Base-by-base conservation (phyloP, 495 filamentous ascomycete genomes). In the Talaromyces nanjingensis region DNA sequence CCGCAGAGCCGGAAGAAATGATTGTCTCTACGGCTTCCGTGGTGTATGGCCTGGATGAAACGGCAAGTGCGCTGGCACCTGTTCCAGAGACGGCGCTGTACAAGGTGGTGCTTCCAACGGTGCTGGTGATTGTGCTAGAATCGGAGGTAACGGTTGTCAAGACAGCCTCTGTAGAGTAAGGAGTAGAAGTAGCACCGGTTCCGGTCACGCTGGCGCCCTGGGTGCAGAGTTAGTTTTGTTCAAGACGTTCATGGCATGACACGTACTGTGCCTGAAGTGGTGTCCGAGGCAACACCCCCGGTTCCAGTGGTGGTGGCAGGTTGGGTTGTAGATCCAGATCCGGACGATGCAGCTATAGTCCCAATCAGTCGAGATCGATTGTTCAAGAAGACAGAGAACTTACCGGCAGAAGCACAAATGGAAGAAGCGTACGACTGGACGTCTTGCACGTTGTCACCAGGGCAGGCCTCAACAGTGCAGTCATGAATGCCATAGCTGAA, bases 401-500 rank as follows among this genome's bases (percentile, higher is more conserved):
- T 62, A 62, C 55, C 47, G 33, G 49, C 66, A 65, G 69, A 68
- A 65, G 76, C 70, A 73, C 74, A 76, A 63, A 72, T 59, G 31
- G 69, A 72, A 59, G 73, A 65, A 60, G 76, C 81, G 73, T 69
- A 67, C 12, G 69, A 27, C 34, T 79, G 55, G 12, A 77, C 76
- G 63, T 73, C 72, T 25, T 64, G 65, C 11, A 75, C 70, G 60
- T 82, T 77, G 63, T 78, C 77, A 16, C 73, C 69, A 14, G 75
- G 73, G 79, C 91, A 96, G 59, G 83, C 80, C 75, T 88, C 73
- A 63, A 77, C 73, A 59, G 89, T 83, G 82, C 91, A 96, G 77
- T 96, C 91, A 56, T 84, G 87, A 64, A 96, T 79, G 70, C 91
- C 91, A 70, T 85, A 89, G 64, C 74, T 72, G 74, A 92, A 96